Evolutionary conservation across 2,329 filamentous ascomycete species (phyloP).

Genomic region (Leptoxyphium fumago): DNA sequence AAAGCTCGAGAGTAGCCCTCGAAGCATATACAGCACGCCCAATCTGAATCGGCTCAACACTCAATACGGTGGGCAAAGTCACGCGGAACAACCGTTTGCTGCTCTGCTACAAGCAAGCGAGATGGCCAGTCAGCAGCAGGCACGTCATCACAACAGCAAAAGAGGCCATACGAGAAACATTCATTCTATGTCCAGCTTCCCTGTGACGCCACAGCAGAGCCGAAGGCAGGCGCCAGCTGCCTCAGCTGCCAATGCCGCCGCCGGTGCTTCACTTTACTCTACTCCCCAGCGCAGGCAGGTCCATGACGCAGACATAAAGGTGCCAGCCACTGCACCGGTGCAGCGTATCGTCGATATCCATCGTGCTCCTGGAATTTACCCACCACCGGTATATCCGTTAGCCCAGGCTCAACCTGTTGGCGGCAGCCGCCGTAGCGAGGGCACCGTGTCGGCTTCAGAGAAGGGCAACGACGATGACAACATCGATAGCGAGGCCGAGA

Average conservation of each 20-base stretch:
- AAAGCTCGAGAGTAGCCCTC: constrained; percentile 45
- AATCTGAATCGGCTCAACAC: constrained; percentile 9
- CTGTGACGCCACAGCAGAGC: constrained; percentile 53
- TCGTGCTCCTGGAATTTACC: constrained; percentile 21
- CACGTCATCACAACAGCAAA: constrained; percentile 41
- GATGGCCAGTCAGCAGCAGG: constrained; percentile 63
- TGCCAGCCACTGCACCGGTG: constrained; percentile 40
- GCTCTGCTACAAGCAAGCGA: constrained; percentile 60
- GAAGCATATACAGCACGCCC: constrained; percentile 25
- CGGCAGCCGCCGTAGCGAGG: constrained; percentile 23
- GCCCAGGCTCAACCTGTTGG: constrained; percentile 3
- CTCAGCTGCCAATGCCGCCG: constrained; percentile 4
- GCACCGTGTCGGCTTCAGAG: constrained; percentile 62
- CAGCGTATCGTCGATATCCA: constrained; percentile 20
- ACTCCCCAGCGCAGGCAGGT: constrained; percentile 11
- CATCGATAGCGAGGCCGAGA: constrained; percentile 35
- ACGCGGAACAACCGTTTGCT: constrained; percentile 43
- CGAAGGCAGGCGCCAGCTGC: constrained; percentile 40
- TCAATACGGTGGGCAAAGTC: constrained; percentile 32
- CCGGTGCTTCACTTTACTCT: constrained; percentile 2
- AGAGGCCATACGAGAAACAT: constrained; percentile 57
- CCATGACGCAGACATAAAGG: constrained; percentile 1
- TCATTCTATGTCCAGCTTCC: constrained; percentile 74
- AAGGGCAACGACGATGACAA: constrained; percentile 28
- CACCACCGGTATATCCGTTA: neutral